These are phyloP conservation scores for Saccharomycopsis javanensis DNA, from an alignment of 805 yeast genomes.

Conservation along the genomic window DNA sequence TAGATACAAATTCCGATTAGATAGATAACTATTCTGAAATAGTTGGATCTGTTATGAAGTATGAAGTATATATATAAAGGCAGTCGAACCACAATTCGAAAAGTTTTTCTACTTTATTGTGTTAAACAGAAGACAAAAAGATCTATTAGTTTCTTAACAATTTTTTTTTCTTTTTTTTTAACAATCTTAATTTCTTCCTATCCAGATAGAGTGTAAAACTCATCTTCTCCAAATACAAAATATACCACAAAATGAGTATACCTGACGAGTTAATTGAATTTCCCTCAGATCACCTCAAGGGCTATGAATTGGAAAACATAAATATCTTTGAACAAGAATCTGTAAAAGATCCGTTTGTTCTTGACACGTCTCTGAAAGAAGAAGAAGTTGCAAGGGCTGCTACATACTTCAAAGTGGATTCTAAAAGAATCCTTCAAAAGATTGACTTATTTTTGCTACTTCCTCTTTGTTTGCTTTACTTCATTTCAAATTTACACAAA, in stretches of 20 bases:
- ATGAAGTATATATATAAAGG: too few species aligned
- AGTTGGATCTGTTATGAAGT: too few species aligned
- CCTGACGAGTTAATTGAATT: neutral
- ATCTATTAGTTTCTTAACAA: too few species aligned
- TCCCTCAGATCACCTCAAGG: neutral
- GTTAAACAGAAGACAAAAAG: too few species aligned
- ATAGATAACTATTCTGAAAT: too few species aligned
- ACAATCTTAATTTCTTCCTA: too few species aligned
- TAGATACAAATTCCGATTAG: too few species aligned
- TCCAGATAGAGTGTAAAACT: too few species aligned
- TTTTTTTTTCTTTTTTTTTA: too few species aligned
- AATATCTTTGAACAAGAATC: neutral
- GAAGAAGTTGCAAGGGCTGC: neutral
- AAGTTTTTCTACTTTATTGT: too few species aligned
- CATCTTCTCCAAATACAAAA: neutral
- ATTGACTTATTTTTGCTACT: neutral
- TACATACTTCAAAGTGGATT: neutral
- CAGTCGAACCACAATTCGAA: too few species aligned
- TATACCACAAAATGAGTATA: neutral
- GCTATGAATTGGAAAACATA: neutral
- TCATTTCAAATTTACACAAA: neutral
- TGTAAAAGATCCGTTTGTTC: neutral
- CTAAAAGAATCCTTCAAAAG: neutral
- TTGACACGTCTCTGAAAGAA: neutral
- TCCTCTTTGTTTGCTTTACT: neutral